A percentile compares a stretch with the other conserved stretches of the same genome.
Evolutionary conservation across 805 yeast species (phyloP).

Genomic region (Ogataea degrootiae): DNA sequence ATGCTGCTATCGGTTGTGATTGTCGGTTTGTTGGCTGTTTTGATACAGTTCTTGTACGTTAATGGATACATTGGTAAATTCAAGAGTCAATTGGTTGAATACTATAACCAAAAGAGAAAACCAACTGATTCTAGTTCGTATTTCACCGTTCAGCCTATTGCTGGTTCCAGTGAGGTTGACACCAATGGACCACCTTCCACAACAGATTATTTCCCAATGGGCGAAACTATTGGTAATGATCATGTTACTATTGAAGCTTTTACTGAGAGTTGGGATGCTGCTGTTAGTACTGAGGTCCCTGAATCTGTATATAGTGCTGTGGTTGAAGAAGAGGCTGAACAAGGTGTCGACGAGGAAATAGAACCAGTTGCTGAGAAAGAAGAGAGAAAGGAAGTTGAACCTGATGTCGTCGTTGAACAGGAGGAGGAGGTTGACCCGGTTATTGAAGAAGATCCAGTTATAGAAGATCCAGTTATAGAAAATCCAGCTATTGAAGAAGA

Average conservation of each 20-base stretch:
- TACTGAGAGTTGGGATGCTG: background rate
- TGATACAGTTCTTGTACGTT: conserved; percentile 24
- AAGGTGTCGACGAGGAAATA: background rate
- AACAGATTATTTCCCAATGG: conserved; percentile 15
- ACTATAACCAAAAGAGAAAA: conserved; percentile 18
- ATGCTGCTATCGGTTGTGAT: conserved; percentile 21
- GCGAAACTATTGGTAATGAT: conserved; percentile 7
- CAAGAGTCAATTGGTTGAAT: conserved; percentile 15
- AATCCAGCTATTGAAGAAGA: too few relatives aligned
- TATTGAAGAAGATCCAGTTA: too few relatives aligned
- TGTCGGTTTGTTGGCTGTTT: conserved; percentile 21
- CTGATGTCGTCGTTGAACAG: too few relatives aligned
- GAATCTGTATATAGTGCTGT: too few relatives aligned
- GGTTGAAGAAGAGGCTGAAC: background rate
- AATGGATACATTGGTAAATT: conserved; percentile 25
- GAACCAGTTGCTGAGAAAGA: background rate
- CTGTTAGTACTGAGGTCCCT: background rate
- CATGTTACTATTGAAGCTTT: background rate
- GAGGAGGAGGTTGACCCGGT: too few relatives aligned
- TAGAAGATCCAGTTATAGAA: too few relatives aligned
- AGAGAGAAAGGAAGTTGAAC: background rate
- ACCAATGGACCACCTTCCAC: conserved; percentile 15
- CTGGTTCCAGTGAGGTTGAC: conserved; percentile 16
- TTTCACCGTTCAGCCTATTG: conserved; percentile 29
- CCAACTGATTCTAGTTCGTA: conserved; percentile 30